Evolutionary conservation across 2,329 filamentous ascomycete genomes (phyloP).

Genomic region (Sclerotinia trifoliorum): DNA sequence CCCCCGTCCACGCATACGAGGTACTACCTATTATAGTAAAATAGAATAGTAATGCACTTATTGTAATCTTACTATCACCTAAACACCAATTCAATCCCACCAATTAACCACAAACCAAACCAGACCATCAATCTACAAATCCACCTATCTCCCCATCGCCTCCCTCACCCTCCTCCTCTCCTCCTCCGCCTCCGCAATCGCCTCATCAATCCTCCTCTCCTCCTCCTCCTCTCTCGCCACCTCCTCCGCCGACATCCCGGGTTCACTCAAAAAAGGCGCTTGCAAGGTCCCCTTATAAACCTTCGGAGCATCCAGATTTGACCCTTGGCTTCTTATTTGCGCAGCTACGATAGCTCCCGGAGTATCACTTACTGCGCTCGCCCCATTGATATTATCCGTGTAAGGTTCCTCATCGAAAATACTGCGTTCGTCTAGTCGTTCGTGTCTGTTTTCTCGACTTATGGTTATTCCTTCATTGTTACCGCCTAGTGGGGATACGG

Average conservation of each 20-base stretch:
- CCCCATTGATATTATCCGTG: not conserved
- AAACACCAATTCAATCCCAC: not conserved
- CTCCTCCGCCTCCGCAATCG: slow-evolving; percentile 36
- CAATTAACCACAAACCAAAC: not conserved
- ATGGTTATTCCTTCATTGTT: not conserved
- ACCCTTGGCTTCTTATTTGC: not conserved
- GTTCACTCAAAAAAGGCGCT: slow-evolving; percentile 29
- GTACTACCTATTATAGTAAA: no score
- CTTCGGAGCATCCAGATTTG: not conserved
- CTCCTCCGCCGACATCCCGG: slow-evolving; percentile 35
- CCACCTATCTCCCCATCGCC: not conserved
- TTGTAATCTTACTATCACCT: no score
- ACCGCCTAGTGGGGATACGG: not conserved
- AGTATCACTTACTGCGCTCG: not conserved
- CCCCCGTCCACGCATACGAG: no score
- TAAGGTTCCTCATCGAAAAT: slow-evolving; percentile 10
- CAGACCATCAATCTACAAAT: no score
- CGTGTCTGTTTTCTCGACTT: slow-evolving; percentile 2
- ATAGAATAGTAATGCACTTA: no score
- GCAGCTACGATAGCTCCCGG: not conserved
- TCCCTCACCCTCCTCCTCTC: slow-evolving; percentile 23
- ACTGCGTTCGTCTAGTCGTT: not conserved
- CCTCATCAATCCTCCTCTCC: slow-evolving; percentile 38
- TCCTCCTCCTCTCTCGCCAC: slow-evolving; percentile 36
- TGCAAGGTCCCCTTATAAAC: not conserved